Conservation (phyloP, 805 yeast species). For the Sungouiella blattae region DNA sequence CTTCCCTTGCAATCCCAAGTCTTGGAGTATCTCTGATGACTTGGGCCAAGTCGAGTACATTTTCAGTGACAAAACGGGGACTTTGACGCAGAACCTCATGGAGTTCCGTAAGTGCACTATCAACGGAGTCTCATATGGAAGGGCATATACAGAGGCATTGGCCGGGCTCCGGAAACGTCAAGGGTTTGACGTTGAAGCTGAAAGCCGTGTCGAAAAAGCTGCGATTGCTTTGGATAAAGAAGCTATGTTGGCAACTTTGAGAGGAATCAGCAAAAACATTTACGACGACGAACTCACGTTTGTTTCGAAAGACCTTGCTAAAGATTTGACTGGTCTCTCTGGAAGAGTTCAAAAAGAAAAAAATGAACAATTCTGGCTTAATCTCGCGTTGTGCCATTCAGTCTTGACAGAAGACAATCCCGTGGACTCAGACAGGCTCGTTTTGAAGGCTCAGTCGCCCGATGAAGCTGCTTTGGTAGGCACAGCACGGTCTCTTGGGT, state of each 20-base stretch:
- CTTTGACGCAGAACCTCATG: constrained; percentile 80
- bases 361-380: constrained; percentile 72
- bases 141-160: constrained; percentile 75
- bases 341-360: constrained; percentile 54
- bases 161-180: constrained; percentile 66
- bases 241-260: constrained; percentile 48
- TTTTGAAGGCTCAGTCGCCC: constrained; percentile 76
- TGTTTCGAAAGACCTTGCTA: constrained; percentile 60
- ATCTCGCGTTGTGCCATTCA: constrained; percentile 75
- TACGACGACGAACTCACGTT: constrained; percentile 66
- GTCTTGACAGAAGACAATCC: constrained; percentile 69
- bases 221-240: constrained; percentile 56
- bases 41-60: constrained; percentile 80
- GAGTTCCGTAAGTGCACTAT: constrained; percentile 76
- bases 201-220: constrained; percentile 43
- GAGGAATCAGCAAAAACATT: constrained; percentile 10
- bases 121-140: constrained; percentile 64
- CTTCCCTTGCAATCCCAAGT: constrained; percentile 74
- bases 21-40: constrained; percentile 83
- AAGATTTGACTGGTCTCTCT: constrained; percentile 51
- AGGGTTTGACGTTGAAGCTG: constrained; percentile 58
- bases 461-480: constrained; percentile 85
- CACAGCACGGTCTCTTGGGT: constrained; percentile 77
- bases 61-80: constrained; percentile 82
- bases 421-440: constrained; percentile 50